Conservation (phyloP, 2,329 filamentous ascomycete genomes). For the Trichothecium sympodiale region DNA sequence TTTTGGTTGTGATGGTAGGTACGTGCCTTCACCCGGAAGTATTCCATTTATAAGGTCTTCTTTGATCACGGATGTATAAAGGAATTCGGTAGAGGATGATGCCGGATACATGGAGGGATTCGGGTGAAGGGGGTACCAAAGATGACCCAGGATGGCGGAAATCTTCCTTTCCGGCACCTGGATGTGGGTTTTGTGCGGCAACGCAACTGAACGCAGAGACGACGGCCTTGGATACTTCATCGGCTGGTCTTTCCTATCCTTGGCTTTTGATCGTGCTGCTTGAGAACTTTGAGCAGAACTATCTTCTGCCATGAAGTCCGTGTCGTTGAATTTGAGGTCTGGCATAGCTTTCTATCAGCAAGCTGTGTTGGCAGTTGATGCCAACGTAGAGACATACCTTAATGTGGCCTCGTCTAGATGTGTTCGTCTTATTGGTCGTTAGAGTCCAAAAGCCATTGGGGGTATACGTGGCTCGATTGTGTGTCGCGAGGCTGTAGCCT, state of each 20-base stretch:
- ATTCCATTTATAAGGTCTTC: background rate
- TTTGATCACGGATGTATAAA: background rate
- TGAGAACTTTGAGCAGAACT: slow-evolving; percentile 4
- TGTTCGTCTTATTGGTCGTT: too few relatives aligned
- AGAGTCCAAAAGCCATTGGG: too few relatives aligned
- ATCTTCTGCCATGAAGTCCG: slow-evolving; percentile 26
- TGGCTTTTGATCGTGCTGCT: slow-evolving; percentile 3
- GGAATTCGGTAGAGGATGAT: slow-evolving; percentile 1
- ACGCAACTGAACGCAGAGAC: slow-evolving; percentile 2
- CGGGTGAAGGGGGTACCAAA: slow-evolving; percentile 1
- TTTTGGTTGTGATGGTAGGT: background rate
- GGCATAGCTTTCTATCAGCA: too few relatives aligned
- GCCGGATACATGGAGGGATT: background rate
- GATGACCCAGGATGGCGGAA: too few relatives aligned
- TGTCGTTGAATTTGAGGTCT: slow-evolving; percentile 41
- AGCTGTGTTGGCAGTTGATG: background rate
- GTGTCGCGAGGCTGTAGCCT: too few relatives aligned
- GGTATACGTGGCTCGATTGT: too few relatives aligned
- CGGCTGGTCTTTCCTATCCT: slow-evolving; percentile 13
- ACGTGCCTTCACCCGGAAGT: background rate
- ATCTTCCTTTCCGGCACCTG: slow-evolving; percentile 3
- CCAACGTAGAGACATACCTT: too few relatives aligned
- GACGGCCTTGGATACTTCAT: slow-evolving; percentile 17
- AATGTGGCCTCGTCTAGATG: too few relatives aligned
- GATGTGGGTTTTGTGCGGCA: slow-evolving; percentile 3